These are phyloP conservation scores for Macrocystidia cucumis DNA, from an alignment of 1,284 basidiomycete species.

Conservation along the genomic window DNA sequence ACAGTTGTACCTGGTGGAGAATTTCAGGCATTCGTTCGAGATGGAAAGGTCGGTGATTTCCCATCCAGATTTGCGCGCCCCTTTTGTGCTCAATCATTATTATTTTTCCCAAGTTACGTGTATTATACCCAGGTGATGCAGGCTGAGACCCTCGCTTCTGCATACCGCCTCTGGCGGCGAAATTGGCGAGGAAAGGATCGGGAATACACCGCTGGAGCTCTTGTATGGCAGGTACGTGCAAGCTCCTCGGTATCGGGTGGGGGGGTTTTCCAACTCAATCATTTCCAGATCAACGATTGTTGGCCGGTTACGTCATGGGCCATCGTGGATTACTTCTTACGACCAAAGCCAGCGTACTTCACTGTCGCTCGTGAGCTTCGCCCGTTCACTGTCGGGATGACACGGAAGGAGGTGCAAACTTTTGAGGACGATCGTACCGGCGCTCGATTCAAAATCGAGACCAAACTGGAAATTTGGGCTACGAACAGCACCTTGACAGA, in stretches of 20 bases:
- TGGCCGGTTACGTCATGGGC: conserved; percentile 81
- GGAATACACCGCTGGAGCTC: conserved; percentile 68
- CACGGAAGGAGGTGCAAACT: conserved; percentile 62
- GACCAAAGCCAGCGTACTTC: conserved; percentile 73
- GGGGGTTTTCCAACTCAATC: neutral
- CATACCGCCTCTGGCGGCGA: conserved; percentile 71
- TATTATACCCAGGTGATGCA: conserved; percentile 85
- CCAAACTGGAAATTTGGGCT: conserved; percentile 73
- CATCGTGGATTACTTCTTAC: conserved; percentile 71
- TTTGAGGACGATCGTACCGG: conserved; percentile 52
- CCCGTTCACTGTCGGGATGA: conserved; percentile 73
- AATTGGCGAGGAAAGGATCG: conserved; percentile 68
- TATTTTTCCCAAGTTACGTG: conserved; percentile 42
- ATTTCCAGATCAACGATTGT: conserved; percentile 64
- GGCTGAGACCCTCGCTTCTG: conserved; percentile 68
- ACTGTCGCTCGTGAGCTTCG: conserved; percentile 65
- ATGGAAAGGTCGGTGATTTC: conserved; percentile 56
- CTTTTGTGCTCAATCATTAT: conserved; percentile 6
- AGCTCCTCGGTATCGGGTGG: neutral
- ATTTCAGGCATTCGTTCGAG: conserved; percentile 84
- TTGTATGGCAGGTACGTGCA: conserved; percentile 70
- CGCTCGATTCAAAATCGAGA: conserved; percentile 61
- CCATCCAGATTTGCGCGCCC: conserved; percentile 1
- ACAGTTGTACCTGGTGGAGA: conserved; percentile 82
- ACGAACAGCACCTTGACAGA: conserved; percentile 66